phyloP scores from a whole-genome alignment of 2,329 filamentous ascomycete species.

The Orbilia javanica region DNA sequence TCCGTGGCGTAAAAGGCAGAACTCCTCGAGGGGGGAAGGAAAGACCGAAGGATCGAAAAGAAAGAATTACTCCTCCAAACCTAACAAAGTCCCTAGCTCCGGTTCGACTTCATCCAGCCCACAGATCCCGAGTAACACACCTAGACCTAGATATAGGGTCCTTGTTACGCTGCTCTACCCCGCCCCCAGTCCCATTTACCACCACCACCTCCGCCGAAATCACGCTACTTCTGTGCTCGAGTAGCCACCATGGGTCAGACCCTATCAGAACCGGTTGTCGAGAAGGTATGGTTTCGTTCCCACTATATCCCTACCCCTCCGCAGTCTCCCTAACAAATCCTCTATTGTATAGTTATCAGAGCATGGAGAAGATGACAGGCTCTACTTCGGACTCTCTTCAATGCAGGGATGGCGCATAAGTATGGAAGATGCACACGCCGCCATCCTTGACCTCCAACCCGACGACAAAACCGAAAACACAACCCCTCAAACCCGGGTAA shows the following conservation, averaged over 20 bases:
- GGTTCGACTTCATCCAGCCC: not conserved
- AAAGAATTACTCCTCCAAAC: not conserved
- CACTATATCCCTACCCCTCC: not conserved
- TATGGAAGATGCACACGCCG: slow-evolving; percentile 97
- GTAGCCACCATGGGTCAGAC: slow-evolving; percentile 90
- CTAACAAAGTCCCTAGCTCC: slow-evolving; percentile 1
- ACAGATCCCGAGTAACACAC: slow-evolving; percentile 13
- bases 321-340: slow-evolving; percentile 20
- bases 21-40: not conserved
- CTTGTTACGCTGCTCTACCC: not conserved
- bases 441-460: slow-evolving; percentile 85
- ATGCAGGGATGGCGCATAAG: slow-evolving; percentile 99
- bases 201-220: not conserved
- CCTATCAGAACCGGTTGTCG: slow-evolving; percentile 97
- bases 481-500: slow-evolving; percentile 78
- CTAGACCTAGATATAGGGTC: not conserved
- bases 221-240: slow-evolving; percentile 1
- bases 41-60: not conserved
- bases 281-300: slow-evolving; percentile 80
- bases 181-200: not conserved
- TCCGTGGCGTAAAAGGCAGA: not conserved
- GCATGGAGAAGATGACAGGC: slow-evolving; percentile 89
- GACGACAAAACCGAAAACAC: slow-evolving; percentile 71
- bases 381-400: slow-evolving; percentile 93
- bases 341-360: slow-evolving; percentile 77